Conservation (phyloP, 352 stramenopile species). For the Globisporangium nagaii region DNA sequence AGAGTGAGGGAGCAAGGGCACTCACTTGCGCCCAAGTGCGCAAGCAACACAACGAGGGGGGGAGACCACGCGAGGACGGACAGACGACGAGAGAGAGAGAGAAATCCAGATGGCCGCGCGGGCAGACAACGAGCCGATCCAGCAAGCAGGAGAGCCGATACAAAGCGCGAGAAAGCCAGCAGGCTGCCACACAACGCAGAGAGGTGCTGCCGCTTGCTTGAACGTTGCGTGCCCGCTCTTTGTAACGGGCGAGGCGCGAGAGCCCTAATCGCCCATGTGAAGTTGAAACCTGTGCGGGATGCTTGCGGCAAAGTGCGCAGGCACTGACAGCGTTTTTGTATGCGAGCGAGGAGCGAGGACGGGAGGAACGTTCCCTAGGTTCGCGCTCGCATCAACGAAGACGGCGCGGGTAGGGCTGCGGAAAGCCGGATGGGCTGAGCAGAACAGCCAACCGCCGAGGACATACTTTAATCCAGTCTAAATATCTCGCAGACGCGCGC, state of each 20-base stretch:
- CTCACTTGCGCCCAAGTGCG: background rate
- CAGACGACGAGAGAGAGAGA: background rate
- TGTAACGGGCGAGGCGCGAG: too few species aligned
- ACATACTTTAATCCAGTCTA: constrained; percentile 4
- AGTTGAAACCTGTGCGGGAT: too few species aligned
- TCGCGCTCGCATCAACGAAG: too few species aligned
- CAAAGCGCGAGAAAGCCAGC: background rate
- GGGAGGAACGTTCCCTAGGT: too few species aligned
- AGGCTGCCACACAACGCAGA: background rate
- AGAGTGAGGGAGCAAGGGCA: constrained; percentile 11
- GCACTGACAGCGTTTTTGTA: too few species aligned
- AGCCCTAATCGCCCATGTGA: too few species aligned
- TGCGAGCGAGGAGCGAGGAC: too few species aligned
- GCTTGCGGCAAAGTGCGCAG: too few species aligned
- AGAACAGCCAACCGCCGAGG: too few species aligned
- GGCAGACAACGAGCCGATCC: background rate
- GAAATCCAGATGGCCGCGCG: constrained; percentile 2
- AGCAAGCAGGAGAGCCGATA: background rate
- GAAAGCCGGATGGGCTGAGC: constrained; percentile 2
- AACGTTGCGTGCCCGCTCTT: too few species aligned
- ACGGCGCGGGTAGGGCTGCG: background rate
- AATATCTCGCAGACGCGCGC: background rate
- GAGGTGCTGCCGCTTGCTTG: too few species aligned
- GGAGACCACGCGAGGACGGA: background rate
- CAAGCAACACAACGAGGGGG: background rate